Evolutionary conservation across 495 filamentous ascomycete genomes (phyloP).

Genomic region (Neurospora sp.): DNA sequence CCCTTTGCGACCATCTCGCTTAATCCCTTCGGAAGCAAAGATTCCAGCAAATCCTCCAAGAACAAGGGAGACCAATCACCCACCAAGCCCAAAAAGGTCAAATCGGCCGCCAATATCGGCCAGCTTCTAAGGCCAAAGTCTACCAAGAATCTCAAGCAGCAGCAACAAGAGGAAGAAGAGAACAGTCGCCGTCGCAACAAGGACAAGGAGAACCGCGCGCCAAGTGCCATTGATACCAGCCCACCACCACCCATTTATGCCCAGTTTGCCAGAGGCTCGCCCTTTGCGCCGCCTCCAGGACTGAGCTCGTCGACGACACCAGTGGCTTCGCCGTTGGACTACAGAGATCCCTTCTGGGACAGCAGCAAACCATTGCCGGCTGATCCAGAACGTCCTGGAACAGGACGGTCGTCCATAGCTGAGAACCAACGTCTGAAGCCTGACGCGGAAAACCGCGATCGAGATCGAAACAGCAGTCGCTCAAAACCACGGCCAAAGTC

Average conservation of each 20-base stretch:
- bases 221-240: conserved; percentile 17
- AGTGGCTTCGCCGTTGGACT: conserved; percentile 18
- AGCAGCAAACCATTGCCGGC: background rate
- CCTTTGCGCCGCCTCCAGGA: background rate
- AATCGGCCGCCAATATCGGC: conserved; percentile 70
- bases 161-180: conserved; percentile 26
- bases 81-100: conserved; percentile 66
- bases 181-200: conserved; percentile 32
- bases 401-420: background rate
- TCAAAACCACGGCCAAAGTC: background rate
- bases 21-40: conserved; percentile 41
- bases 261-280: conserved; percentile 44
- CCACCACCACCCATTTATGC: conserved; percentile 67
- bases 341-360: background rate
- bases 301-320: conserved; percentile 30
- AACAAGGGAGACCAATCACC: conserved; percentile 25
- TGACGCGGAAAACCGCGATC: background rate
- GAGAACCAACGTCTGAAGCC: background rate
- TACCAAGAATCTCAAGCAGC: conserved; percentile 40
- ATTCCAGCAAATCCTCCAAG: conserved; percentile 37
- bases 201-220: conserved; percentile 71
- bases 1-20: conserved; percentile 58
- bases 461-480: background rate
- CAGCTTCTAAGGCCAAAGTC: conserved; percentile 53
- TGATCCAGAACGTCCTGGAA: background rate